Evolutionary conservation across 495 filamentous ascomycete genomes (phyloP).

Genomic region (Daldinia grandis): DNA sequence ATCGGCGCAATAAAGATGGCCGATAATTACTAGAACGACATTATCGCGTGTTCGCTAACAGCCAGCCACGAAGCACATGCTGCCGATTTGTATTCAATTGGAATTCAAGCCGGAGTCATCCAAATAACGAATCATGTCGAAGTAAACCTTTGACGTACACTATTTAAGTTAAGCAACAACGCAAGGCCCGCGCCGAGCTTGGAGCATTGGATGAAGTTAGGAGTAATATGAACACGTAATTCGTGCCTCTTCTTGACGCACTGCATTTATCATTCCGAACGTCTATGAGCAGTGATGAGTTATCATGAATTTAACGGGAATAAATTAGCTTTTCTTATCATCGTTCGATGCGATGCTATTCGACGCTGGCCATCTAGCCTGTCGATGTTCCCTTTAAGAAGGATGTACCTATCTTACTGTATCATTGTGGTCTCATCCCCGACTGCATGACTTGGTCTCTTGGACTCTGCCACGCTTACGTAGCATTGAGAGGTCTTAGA

Average conservation of each 20-base stretch:
- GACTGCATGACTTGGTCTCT: slow-evolving; percentile 12
- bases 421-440: slow-evolving; percentile 3
- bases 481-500: slow-evolving; percentile 20
- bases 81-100: background rate
- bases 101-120: background rate
- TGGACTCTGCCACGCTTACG: slow-evolving; percentile 25
- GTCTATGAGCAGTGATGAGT: background rate
- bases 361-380: background rate
- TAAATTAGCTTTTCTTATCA: slow-evolving; percentile 2
- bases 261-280: background rate
- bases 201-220: slow-evolving; percentile 24
- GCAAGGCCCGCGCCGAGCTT: background rate
- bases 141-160: slow-evolving; percentile 1
- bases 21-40: slow-evolving; percentile 31
- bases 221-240: slow-evolving; percentile 26
- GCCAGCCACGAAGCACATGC: slow-evolving; percentile 10
- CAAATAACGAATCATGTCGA: slow-evolving; percentile 10
- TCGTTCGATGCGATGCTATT: slow-evolving; percentile 8
- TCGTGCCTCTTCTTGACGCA: slow-evolving; percentile 4
- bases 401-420: slow-evolving; percentile 31
- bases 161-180: slow-evolving; percentile 12
- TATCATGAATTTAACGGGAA: background rate
- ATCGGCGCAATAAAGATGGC: slow-evolving; percentile 37
- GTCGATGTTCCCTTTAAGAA: background rate
- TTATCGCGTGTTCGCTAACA: slow-evolving; percentile 12